Conservation (phyloP, 139 green algal genomes). For the Chlorella sorokiniana region DNA sequence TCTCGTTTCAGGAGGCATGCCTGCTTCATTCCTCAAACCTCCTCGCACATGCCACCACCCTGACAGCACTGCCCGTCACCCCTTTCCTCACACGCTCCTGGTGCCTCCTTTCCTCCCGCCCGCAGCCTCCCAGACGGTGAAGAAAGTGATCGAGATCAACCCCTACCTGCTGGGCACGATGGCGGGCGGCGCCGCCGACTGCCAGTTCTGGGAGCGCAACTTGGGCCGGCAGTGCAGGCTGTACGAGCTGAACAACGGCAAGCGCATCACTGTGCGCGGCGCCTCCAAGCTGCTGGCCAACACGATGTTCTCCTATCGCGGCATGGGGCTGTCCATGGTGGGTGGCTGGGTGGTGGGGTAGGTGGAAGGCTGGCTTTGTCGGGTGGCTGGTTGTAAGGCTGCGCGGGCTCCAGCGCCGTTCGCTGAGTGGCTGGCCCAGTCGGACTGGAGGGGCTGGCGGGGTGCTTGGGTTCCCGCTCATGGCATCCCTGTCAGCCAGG, state of each 20-base stretch:
- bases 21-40: no score
- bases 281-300: slow-evolving; percentile 98
- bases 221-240: slow-evolving; percentile 91
- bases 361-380: neutral
- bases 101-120: neutral
- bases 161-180: slow-evolving; percentile 98
- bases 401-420: no score
- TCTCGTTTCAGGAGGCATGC: no score
- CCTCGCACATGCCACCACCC: no score
- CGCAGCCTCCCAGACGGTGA: slow-evolving; percentile 93
- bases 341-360: no score
- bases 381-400: neutral
- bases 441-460: no score
- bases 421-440: neutral
- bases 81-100: no score
- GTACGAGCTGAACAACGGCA: slow-evolving; percentile 95
- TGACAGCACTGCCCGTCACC: no score
- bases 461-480: no score
- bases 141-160: slow-evolving; percentile 99
- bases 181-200: slow-evolving; percentile 98
- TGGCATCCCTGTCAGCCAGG: no score
- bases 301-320: slow-evolving; percentile 97
- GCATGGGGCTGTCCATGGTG: slow-evolving; percentile 97
- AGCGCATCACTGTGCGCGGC: slow-evolving; percentile 93
- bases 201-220: slow-evolving; percentile 83